Conservation (phyloP, 257 asterid species). For the Nicotiana knightiana region DNA sequence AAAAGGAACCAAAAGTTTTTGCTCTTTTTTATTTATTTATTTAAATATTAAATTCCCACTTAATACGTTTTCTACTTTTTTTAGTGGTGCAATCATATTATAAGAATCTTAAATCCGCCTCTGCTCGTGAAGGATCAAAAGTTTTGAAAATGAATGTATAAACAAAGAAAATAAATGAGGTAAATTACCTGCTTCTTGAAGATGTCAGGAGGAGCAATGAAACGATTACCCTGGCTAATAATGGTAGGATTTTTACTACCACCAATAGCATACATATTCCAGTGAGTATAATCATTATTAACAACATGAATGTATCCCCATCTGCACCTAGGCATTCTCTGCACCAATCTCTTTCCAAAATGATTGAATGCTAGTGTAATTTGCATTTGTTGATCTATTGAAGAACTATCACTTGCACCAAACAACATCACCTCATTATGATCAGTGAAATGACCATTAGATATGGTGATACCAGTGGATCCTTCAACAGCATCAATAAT, state of each 20-base stretch:
- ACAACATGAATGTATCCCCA: constrained; percentile 58
- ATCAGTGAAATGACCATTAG: constrained; percentile 31
- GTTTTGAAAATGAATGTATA: neutral
- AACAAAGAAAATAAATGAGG: neutral
- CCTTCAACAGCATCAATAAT: constrained; percentile 24
- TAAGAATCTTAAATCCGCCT: no score
- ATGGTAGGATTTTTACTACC: constrained; percentile 60
- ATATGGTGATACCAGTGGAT: constrained; percentile 32
- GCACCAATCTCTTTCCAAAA: constrained; percentile 43
- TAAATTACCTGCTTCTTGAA: constrained; percentile 40
- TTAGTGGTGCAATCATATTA: no score
- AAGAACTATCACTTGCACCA: constrained; percentile 46
- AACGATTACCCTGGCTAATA: constrained; percentile 71
- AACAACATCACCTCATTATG: constrained; percentile 43
- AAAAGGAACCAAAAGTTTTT: no score
- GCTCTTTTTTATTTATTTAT: no score
- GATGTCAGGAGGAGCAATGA: constrained; percentile 42
- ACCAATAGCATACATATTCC: constrained; percentile 77
- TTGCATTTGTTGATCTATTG: constrained; percentile 39
- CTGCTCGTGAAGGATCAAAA: neutral
- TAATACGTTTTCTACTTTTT: no score
- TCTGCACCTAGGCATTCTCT: constrained; percentile 54
- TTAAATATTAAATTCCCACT: no score
- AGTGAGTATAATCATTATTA: constrained; percentile 67
- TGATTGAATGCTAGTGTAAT: constrained; percentile 49